These are phyloP conservation scores for Uronychia binucleata DNA, from an alignment of 73 alveolate genomes.

Conservation along the genomic window DNA sequence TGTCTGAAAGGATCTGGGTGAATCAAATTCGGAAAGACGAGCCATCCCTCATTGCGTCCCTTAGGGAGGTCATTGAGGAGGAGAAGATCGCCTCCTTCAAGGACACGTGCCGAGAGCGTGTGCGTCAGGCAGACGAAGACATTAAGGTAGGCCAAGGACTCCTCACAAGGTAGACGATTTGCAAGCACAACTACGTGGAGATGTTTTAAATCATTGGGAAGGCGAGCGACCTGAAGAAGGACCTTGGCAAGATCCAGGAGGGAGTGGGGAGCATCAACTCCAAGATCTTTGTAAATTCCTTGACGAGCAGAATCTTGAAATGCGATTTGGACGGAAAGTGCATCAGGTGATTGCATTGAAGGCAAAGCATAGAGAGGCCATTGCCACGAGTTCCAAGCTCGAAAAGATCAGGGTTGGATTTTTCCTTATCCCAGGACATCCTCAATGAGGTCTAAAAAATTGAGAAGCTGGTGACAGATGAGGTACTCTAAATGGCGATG, in stretches of 20 bases:
- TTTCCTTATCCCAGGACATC: neutral
- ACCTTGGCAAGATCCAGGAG: neutral
- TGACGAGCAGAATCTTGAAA: constrained; percentile 1
- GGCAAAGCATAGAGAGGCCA: neutral
- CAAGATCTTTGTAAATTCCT: neutral
- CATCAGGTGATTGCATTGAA: constrained; percentile 6
- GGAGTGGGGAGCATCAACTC: constrained; percentile 8
- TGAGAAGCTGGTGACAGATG: constrained; percentile 7
- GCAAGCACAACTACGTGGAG: constrained; percentile 41
- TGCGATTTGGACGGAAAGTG: constrained; percentile 8
- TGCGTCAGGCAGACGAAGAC: constrained; percentile 3
- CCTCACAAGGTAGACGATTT: constrained; percentile 7
- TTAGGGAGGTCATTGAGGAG: constrained; percentile 24
- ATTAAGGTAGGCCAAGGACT: constrained; percentile 10
- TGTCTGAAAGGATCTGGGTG: constrained; percentile 2
- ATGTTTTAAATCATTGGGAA: constrained; percentile 3
- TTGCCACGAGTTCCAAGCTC: neutral
- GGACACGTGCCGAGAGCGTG: constrained; percentile 12
- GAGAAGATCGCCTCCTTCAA: constrained; percentile 10
- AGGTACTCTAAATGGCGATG: constrained; percentile 14
- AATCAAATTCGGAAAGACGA: neutral
- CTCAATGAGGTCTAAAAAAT: constrained; percentile 13
- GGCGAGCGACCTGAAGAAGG: constrained; percentile 18
- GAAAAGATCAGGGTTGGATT: neutral
- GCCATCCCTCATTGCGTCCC: neutral